A percentile compares a stretch with the other conserved stretches of the same genome.
These are phyloP conservation scores for Solanum neorickii DNA, from an alignment of 257 asterid species.

Conservation along the genomic window DNA sequence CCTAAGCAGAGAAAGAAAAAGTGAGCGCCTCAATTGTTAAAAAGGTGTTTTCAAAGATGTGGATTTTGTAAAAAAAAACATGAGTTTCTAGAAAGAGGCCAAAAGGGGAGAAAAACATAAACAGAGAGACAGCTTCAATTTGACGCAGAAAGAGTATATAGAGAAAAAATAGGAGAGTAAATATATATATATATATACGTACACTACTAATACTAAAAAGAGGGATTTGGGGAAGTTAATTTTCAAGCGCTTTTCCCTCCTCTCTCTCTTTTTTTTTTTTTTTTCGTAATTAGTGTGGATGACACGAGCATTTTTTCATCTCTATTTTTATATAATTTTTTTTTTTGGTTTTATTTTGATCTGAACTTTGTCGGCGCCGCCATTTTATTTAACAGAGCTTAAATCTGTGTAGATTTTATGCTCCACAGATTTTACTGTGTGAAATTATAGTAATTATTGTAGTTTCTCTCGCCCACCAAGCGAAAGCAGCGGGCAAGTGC, in stretches of 20 bases:
- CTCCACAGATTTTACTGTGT: background rate
- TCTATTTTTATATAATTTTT: background rate
- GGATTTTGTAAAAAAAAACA: background rate
- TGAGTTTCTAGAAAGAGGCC: background rate
- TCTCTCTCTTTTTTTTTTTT: background rate
- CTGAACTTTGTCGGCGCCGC: fast-evolving
- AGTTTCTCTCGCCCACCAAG: background rate
- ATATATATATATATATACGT: background rate
- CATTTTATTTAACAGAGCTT: background rate
- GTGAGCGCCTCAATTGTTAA: background rate
- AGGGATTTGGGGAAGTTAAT: background rate
- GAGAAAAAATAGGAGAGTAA: conserved; percentile 2
- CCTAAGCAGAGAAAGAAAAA: background rate
- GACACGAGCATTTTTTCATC: background rate
- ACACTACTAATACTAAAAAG: background rate
- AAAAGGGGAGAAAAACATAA: conserved; percentile 5
- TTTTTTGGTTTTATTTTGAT: background rate
- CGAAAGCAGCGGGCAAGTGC: too few species aligned
- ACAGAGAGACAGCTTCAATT: conserved; percentile 42
- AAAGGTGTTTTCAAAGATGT: background rate
- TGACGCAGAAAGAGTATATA: conserved; percentile 33
- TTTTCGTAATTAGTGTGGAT: background rate
- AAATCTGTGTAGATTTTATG: background rate
- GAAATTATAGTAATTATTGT: background rate
- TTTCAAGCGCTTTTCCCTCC: background rate